Evolutionary conservation across 805 yeast genomes (phyloP), one percentile per base, ranked within the genome.

Genomic region (Priceomyces fermenticarens): DNA sequence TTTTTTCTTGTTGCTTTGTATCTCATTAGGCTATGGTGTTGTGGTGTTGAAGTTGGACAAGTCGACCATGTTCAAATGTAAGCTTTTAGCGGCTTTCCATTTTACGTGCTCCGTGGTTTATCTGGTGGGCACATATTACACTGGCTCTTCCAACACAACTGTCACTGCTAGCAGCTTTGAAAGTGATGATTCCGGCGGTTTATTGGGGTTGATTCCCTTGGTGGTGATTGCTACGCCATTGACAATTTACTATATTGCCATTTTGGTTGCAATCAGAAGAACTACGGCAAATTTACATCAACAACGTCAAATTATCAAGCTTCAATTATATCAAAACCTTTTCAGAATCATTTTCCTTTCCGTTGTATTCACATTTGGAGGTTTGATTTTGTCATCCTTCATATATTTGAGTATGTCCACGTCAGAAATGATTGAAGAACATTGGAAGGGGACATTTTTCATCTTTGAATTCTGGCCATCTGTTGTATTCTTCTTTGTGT

Each of bases 401-500:
- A 68, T 87, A 31, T 76, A 81, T 52, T 70, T 89, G 49, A 83
- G 87, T 33, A 84, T 85, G 77, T 78, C 88, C 17, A 71, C 85
- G 4, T 75, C 84, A 10, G 86, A 88, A 44, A 76, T 87, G 58
- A 76, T 91, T 43, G 96, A 90, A 55, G 80, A 80, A 51, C 84
- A 87, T 58, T 93, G 99, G 99, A 87, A 90, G 65, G 78, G 88
- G 34, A 80, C 95, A 55, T 90, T 88, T 70, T 88, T 93, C 54
- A 65, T 88, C 40, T 75, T 84, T 34, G 97, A 91, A 53, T 95
- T 95, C 69, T 90, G 98, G 97, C 96, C 97, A 30, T 83, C 95
- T 36, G 75, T 88, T 36, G 83, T 89, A 10, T 93, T 88, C 66
- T 88, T 86, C 57, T 65, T 83, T 36, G 90, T 90, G 30, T 90